phyloP scores from a whole-genome alignment of 1,139 yeast species.

The Taiozyma sp. region DNA sequence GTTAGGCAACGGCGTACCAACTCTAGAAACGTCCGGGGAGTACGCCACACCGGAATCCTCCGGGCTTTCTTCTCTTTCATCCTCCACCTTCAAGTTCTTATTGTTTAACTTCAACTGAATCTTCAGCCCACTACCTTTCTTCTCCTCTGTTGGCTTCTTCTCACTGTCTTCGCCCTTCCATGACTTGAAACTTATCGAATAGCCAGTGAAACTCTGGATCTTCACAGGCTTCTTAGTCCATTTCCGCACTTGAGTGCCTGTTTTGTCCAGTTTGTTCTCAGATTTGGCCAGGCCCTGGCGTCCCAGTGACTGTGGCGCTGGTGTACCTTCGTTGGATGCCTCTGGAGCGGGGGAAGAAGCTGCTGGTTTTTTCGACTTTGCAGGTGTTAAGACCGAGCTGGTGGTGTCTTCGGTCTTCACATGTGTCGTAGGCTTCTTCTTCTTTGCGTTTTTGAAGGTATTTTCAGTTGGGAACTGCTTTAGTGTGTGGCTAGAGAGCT shows the following conservation, averaged over 20 bases:
- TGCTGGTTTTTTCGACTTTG: constrained; percentile 13
- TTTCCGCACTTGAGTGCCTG: constrained; percentile 44
- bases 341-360: constrained; percentile 8
- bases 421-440: constrained; percentile 3
- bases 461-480: constrained; percentile 13
- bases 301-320: constrained; percentile 1
- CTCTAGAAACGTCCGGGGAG: constrained; percentile 10
- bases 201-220: constrained; percentile 60
- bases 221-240: constrained; percentile 46
- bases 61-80: constrained; percentile 11
- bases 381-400: constrained; percentile 3
- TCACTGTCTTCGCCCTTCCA: constrained; percentile 32
- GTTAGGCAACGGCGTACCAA: constrained; percentile 5
- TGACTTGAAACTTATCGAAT: constrained; percentile 39
- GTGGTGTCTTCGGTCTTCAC: constrained; percentile 5
- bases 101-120: constrained; percentile 10
- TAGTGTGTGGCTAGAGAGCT: constrained; percentile 22
- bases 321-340: constrained; percentile 1
- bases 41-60: constrained; percentile 7
- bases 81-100: constrained; percentile 1
- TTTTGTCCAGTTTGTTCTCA: constrained; percentile 34
- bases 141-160: neutral
- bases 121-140: neutral
- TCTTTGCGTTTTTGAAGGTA: constrained; percentile 2
- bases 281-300: constrained; percentile 1